A percentile compares a stretch with the other conserved stretches of the same genome.
These are phyloP conservation scores for Blastomyces gilchristii DNA, from an alignment of 2,329 filamentous ascomycete species.

Conservation along the genomic window DNA sequence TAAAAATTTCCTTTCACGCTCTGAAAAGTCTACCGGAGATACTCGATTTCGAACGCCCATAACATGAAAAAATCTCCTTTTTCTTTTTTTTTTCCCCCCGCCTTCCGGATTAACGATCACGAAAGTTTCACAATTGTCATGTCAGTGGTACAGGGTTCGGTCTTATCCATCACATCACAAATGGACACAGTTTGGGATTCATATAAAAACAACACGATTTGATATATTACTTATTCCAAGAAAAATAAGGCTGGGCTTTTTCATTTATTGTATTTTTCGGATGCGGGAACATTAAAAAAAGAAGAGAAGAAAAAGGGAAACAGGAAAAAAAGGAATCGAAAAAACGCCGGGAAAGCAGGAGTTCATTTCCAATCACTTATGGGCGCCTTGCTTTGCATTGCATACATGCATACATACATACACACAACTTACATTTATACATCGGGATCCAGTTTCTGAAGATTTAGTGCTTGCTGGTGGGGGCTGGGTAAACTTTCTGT, in stretches of 20 bases:
- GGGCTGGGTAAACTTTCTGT: not conserved
- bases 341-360: not conserved
- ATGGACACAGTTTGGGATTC: not conserved
- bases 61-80: not conserved
- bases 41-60: not conserved
- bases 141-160: not conserved
- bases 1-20: not conserved
- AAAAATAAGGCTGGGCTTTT: not conserved
- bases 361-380: not conserved
- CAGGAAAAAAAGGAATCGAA: not conserved
- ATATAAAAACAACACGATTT: not conserved
- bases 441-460: not conserved
- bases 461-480: not conserved
- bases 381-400: not conserved
- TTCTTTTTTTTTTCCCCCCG: not conserved
- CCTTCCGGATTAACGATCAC: constrained; percentile 2
- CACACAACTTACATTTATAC: not conserved
- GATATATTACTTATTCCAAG: not conserved
- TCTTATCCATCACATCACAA: not conserved
- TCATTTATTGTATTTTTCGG: not conserved
- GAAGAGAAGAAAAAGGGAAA: not conserved
- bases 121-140: constrained; percentile 3
- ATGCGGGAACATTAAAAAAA: not conserved
- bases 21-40: not conserved
- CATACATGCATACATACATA: not conserved